phyloP scores from a whole-genome alignment of 352 stramenopile genomes.

The Globisporangium cystogenes region DNA sequence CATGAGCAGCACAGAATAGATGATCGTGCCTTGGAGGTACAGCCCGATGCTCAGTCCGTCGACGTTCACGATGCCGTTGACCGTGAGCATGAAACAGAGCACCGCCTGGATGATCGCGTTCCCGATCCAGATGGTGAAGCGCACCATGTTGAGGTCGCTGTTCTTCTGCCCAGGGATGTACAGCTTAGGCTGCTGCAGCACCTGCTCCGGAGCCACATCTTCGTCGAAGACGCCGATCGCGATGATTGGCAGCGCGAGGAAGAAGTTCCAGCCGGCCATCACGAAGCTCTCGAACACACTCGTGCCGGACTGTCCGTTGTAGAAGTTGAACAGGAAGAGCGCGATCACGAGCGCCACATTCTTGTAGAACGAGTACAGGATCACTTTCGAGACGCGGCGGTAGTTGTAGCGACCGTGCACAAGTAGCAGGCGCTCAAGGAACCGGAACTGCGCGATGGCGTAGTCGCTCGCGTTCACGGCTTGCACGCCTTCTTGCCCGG shows the following conservation, averaged over 20 bases:
- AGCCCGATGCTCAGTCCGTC: constrained; percentile 27
- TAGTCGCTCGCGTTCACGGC: constrained; percentile 92
- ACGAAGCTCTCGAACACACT: constrained; percentile 84
- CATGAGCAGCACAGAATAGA: constrained; percentile 72
- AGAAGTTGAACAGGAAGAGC: constrained; percentile 78
- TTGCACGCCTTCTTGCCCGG: constrained; percentile 87
- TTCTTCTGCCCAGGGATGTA: constrained; percentile 60
- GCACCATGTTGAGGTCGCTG: constrained; percentile 56
- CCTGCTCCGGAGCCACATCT: constrained; percentile 59
- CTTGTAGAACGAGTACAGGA: constrained; percentile 89
- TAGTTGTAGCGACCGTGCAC: constrained; percentile 98
- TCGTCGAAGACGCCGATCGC: constrained; percentile 79
- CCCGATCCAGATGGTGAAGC: constrained; percentile 54
- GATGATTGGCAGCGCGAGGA: constrained; percentile 87
- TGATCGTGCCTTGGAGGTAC: constrained; percentile 60
- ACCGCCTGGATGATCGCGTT: constrained; percentile 64
- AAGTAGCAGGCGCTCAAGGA: constrained; percentile 92
- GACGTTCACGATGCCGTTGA: constrained; percentile 36
- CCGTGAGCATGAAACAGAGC: constrained; percentile 53
- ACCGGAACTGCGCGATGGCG: constrained; percentile 91
- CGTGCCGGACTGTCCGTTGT: constrained; percentile 75
- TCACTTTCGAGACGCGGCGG: constrained; percentile 90
- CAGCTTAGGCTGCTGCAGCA: constrained; percentile 49
- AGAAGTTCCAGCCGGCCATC: constrained; percentile 79
- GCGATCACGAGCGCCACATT: constrained; percentile 66